These are phyloP conservation scores for Puccinia brachypodii DNA, from an alignment of 1,284 basidiomycete species.

Conservation along the genomic window DNA sequence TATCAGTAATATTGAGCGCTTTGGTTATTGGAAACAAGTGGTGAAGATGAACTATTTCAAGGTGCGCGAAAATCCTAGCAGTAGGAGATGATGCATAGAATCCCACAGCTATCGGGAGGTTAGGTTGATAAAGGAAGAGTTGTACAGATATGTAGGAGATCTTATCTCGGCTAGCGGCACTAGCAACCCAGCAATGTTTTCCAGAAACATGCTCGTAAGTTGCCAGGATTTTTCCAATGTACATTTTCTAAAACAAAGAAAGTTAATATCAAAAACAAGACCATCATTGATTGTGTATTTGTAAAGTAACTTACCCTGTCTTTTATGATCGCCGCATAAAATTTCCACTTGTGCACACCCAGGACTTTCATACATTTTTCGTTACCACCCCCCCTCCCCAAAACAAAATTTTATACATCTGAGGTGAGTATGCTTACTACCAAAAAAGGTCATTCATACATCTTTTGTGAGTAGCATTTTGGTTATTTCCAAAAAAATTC, in stretches of 20 bases:
- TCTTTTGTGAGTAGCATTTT: too few relatives aligned
- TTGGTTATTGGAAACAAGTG: not conserved
- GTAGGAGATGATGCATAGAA: not conserved
- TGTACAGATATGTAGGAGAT: not conserved
- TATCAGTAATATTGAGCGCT: not conserved
- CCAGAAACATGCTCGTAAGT: not conserved
- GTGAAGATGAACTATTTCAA: not conserved
- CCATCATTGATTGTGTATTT: too few relatives aligned
- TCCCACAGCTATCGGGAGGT: not conserved
- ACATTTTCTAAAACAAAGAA: not conserved
- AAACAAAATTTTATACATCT: too few relatives aligned
- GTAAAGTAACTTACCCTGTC: too few relatives aligned
- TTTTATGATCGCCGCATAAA: too few relatives aligned
- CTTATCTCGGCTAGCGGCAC: not conserved
- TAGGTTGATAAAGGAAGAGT: not conserved
- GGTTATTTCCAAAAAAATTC: too few relatives aligned
- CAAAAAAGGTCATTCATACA: too few relatives aligned
- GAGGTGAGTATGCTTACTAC: too few relatives aligned
- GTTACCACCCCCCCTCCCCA: too few relatives aligned
- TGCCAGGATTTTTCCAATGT: constrained; percentile 1
- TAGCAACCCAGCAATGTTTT: not conserved
- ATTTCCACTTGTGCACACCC: too few relatives aligned
- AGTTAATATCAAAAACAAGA: not conserved
- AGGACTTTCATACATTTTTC: too few relatives aligned
- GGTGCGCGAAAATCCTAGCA: not conserved